A percentile compares a stretch with the other conserved stretches of the same genome.
Conservation (phyloP, 768 basidiomycete genomes). For the Lentinula aciculospora region DNA sequence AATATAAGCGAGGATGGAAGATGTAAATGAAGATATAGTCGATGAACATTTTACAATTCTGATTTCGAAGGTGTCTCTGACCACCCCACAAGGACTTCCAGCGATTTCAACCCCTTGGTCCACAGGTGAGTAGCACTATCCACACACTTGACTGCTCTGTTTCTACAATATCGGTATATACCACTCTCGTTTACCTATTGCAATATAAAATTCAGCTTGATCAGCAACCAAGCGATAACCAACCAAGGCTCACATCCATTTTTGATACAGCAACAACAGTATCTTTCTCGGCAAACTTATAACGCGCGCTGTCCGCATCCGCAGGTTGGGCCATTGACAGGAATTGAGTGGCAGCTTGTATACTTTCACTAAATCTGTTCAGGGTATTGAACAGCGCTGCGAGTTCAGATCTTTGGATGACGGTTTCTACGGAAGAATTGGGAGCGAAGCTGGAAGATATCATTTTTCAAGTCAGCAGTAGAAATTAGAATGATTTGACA, state of each 20-base stretch:
- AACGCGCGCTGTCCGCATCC: neutral
- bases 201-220: neutral
- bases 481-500: neutral
- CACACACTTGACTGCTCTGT: neutral
- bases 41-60: neutral
- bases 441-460: conserved; percentile 52
- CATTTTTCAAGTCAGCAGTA: neutral
- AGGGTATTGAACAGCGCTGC: conserved; percentile 94
- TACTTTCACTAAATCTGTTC: conserved; percentile 84
- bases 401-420: conserved; percentile 82
- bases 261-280: conserved; percentile 13
- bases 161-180: neutral
- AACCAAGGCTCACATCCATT: conserved; percentile 50
- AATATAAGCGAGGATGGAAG: too few relatives aligned
- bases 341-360: conserved; percentile 84
- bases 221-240: conserved; percentile 28
- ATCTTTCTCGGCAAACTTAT: neutral
- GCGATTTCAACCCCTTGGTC: neutral
- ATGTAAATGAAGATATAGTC: too few relatives aligned
- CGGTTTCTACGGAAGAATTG: conserved; percentile 40
- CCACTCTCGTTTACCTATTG: neutral
- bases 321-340: conserved; percentile 10
- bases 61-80: neutral
- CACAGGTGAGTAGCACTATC: neutral
- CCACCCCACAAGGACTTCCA: neutral